Evolutionary conservation across 805 yeast species (phyloP), one percentile per base, ranked within the genome.

Genomic region (Candida nonsorbophila): DNA sequence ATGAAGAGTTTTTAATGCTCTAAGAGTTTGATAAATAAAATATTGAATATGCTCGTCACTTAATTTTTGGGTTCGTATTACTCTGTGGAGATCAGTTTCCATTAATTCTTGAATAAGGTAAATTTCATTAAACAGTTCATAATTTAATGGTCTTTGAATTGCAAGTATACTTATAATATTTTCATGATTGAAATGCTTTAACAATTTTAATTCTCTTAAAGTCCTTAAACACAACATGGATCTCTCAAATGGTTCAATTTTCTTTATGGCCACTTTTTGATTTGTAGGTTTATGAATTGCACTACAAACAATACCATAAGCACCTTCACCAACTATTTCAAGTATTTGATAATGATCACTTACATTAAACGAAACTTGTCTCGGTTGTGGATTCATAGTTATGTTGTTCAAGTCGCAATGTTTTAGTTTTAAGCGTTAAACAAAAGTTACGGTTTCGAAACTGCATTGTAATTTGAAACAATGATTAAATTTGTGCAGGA

Each of bases 11-110:
- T 90, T 90, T 34, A 90, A 64, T 1, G 95, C 97, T 29, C 96
- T 67, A 36, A 90, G 62, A 0, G 94, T 85, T 58, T 90, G 97
- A 58, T 90, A 90, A 13, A 84, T 74, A 52, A 90, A 90, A 55
- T 87, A 87, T 54, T 90, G 97, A 44, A 88, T 79, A 55, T 90
- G 97, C 55, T 87, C 95, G 55, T 90, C 97, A 13, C 84, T 75
- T 29, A 90, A 66, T 32, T 73, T 73, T 57, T 90, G 97, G 2
- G 92, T 77, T 22, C 83, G 63, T 24, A 84, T 84, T 16, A 84
- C 92, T 27, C 85, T 68, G 53, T 84, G 92, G 40, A 84, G 61
- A 53, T 84, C 95, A 0, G 94, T 84, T 50, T 84, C 92, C 92
- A 84, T 84, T 41, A 84, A 62, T 47, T 84, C 94, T 55, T 84